A percentile compares a stretch with the other conserved stretches of the same genome.
phyloP scores from a whole-genome alignment of 2,329 filamentous ascomycete genomes.

The Cryphonectria carpinicola region DNA sequence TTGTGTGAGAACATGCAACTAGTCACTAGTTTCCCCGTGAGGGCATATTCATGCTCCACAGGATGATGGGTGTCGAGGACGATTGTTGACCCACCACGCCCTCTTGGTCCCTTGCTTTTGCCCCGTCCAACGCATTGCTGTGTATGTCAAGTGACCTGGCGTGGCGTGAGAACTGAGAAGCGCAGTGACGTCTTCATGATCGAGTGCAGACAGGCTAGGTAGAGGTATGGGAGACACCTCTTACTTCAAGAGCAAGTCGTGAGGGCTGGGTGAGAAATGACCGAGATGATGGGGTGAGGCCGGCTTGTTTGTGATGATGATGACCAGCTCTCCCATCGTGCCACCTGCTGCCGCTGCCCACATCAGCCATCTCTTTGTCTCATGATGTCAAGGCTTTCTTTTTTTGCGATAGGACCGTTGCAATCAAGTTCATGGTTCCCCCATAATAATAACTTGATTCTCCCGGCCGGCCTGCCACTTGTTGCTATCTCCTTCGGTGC shows the following conservation, averaged over 20 bases:
- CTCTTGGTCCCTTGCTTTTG: background rate
- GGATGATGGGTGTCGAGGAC: background rate
- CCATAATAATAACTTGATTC: background rate
- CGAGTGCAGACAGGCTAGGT: background rate
- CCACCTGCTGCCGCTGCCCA: background rate
- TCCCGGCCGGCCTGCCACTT: background rate
- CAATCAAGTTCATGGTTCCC: background rate
- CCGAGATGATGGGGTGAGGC: background rate
- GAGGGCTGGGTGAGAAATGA: background rate
- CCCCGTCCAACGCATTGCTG: background rate
- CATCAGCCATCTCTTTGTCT: background rate
- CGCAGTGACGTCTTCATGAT: background rate
- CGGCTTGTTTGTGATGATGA: background rate
- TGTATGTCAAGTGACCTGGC: background rate
- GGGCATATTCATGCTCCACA: background rate
- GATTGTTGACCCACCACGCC: background rate
- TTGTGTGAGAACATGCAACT: background rate
- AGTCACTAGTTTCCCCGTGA: background rate
- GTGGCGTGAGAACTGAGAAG: background rate
- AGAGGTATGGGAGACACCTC: background rate
- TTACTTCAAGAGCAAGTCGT: too few relatives aligned
- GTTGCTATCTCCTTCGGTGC: background rate
- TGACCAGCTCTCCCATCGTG: background rate
- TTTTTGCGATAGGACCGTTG: background rate
- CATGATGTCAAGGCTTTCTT: background rate